These are phyloP conservation scores for Kingdonia uniflora DNA, from an alignment of 164 flowering plant genomes.

Conservation along the genomic window DNA sequence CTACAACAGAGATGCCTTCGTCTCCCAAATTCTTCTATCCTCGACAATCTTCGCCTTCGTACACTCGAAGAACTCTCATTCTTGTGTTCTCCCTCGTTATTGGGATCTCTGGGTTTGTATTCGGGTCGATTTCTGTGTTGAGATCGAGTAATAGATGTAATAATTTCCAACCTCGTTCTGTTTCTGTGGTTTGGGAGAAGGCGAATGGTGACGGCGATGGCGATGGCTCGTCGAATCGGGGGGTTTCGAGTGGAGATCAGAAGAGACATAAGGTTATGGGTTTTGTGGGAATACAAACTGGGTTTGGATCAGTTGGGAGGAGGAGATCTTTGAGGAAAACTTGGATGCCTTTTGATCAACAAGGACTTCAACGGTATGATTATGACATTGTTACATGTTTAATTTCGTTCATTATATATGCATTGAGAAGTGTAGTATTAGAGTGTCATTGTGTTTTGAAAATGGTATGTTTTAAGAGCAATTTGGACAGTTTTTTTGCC, in stretches of 20 bases:
- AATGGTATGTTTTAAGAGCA: no score
- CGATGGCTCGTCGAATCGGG: neutral
- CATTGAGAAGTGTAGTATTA: no score
- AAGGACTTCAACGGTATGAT: constrained; percentile 81
- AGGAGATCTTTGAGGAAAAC: constrained; percentile 71
- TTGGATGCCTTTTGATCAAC: constrained; percentile 86
- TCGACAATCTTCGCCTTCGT: constrained; percentile 26
- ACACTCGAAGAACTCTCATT: constrained; percentile 22
- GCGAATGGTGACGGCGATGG: constrained; percentile 3
- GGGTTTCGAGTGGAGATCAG: constrained; percentile 10
- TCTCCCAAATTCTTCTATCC: constrained; percentile 54
- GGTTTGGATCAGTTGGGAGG: constrained; percentile 73
- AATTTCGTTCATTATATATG: no score
- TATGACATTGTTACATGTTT: no score
- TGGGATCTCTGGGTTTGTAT: constrained; percentile 44
- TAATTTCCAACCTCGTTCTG: constrained; percentile 33
- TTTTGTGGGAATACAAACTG: constrained; percentile 93
- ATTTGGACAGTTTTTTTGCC: no score
- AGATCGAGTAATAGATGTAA: constrained; percentile 21
- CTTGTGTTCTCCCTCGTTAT: constrained; percentile 31
- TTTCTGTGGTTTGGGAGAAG: constrained; percentile 62
- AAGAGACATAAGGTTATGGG: constrained; percentile 81
- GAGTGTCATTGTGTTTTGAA: no score
- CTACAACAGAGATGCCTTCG: constrained; percentile 34
- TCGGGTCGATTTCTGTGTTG: constrained; percentile 30